phyloP scores from a whole-genome alignment of 192 early-diverging fungal genomes.

The Chytriomyces sp. region DNA sequence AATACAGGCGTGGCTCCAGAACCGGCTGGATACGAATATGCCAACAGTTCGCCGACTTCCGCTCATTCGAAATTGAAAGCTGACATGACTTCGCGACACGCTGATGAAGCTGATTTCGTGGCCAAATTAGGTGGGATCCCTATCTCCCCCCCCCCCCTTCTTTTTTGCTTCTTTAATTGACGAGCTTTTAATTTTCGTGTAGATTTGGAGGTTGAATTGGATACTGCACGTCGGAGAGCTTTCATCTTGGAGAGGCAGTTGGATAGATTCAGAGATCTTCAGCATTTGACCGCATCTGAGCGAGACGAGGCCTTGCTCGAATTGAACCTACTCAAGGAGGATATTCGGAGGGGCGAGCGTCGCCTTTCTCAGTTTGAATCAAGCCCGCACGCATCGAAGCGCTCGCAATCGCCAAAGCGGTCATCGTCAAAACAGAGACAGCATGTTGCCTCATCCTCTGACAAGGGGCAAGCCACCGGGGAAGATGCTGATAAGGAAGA shows the following conservation, averaged over 20 bases:
- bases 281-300: slow-evolving; percentile 23
- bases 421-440: neutral
- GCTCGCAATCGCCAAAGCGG: neutral
- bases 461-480: neutral
- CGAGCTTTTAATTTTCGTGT: no score
- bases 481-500: slow-evolving; percentile 11
- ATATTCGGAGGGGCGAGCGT: slow-evolving; percentile 10
- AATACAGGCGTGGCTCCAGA: neutral
- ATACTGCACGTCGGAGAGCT: slow-evolving; percentile 16
- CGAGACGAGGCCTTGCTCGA: slow-evolving; percentile 26
- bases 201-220: slow-evolving; percentile 16
- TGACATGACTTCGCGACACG: no score
- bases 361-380: neutral
- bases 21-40: neutral
- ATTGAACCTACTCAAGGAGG: slow-evolving; percentile 17
- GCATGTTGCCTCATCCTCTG: no score
- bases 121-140: no score
- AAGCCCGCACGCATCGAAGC: no score
- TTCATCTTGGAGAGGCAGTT: slow-evolving; percentile 24
- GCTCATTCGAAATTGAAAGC: neutral
- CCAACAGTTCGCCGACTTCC: neutral
- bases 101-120: no score
- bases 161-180: no score
- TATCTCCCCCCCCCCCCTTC: no score
- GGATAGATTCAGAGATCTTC: slow-evolving; percentile 22